phyloP scores from a whole-genome alignment of 768 basidiomycete genomes.

The Hericium coralloides region DNA sequence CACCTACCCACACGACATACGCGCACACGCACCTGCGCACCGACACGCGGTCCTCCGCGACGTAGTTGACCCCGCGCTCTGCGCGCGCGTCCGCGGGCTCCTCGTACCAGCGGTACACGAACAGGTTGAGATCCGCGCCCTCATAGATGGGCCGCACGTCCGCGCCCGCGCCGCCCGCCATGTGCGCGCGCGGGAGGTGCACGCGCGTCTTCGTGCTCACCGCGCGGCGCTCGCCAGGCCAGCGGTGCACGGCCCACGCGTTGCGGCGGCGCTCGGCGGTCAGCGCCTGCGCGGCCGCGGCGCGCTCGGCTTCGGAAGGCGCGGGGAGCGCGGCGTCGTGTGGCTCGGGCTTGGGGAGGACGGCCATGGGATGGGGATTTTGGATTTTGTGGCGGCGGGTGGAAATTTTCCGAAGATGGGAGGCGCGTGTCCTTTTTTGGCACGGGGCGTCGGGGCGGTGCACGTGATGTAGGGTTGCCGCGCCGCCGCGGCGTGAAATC shows the following conservation, averaged over 20 bases:
- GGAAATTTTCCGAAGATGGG: neutral
- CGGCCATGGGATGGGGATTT: neutral
- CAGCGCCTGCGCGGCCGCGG: neutral
- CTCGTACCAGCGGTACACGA: slow-evolving; percentile 24
- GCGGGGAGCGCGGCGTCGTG: neutral
- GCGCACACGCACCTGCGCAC: slow-evolving; percentile 21
- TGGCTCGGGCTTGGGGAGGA: neutral
- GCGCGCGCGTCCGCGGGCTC: slow-evolving; percentile 13
- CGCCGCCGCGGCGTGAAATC: no score
- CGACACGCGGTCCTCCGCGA: slow-evolving; percentile 25
- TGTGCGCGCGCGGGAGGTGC: slow-evolving; percentile 33
- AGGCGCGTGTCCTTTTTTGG: neutral
- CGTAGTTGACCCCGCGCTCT: slow-evolving; percentile 22
- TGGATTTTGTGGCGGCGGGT: neutral
- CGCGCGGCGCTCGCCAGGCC: slow-evolving; percentile 29
- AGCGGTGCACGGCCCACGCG: slow-evolving; percentile 32
- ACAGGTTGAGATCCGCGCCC: slow-evolving; percentile 30
- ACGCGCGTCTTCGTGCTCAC: slow-evolving; percentile 23
- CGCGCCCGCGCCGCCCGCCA: slow-evolving; percentile 22
- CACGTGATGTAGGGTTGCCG: neutral
- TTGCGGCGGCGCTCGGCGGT: neutral
- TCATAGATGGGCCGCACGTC: slow-evolving; percentile 24
- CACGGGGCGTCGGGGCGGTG: neutral
- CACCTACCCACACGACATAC: neutral
- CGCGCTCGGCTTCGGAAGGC: neutral